phyloP scores from a whole-genome alignment of 768 basidiomycete genomes.

The Xerocomus potaroensis region DNA sequence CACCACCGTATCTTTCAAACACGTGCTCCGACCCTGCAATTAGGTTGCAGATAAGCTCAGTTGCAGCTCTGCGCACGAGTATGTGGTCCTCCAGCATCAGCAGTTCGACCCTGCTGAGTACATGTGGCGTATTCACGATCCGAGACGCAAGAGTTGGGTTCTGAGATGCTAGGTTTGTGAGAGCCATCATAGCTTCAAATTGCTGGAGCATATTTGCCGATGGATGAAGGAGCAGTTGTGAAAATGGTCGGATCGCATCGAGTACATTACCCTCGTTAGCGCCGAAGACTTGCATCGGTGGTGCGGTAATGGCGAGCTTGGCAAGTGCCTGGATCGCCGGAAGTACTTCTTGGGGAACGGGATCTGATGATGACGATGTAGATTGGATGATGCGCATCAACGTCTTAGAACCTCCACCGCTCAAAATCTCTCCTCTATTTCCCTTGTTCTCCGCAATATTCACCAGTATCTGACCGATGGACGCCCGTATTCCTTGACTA shows the following conservation, averaged over 20 bases:
- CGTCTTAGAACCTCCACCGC: constrained; percentile 73
- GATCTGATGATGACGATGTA: constrained; percentile 31
- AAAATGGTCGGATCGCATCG: constrained; percentile 82
- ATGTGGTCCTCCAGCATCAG: constrained; percentile 78
- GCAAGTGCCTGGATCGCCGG: constrained; percentile 83
- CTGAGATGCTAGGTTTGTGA: constrained; percentile 90
- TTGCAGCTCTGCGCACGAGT: constrained; percentile 81
- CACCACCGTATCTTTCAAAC: constrained; percentile 68
- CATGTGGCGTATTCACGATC: constrained; percentile 56
- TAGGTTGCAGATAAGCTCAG: constrained; percentile 91
- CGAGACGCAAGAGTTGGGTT: constrained; percentile 60
- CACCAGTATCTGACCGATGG: constrained; percentile 59
- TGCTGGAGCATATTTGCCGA: constrained; percentile 71
- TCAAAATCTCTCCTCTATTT: constrained; percentile 71
- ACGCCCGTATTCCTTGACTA: constrained; percentile 57
- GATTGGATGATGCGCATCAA: constrained; percentile 54
- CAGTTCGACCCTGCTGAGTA: constrained; percentile 65
- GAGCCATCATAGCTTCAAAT: constrained; percentile 93
- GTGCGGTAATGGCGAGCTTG: constrained; percentile 88
- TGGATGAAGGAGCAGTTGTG: constrained; percentile 64
- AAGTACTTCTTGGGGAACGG: constrained; percentile 30
- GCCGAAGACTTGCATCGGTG: constrained; percentile 89
- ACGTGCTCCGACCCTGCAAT: constrained; percentile 70
- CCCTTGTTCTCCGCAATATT: constrained; percentile 73
- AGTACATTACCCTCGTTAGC: constrained; percentile 71